A percentile compares a stretch with the other conserved stretches of the same genome.
Conservation (phyloP, 192 early-diverging fungal species). For the Jimgerdemannia lactiflua region DNA sequence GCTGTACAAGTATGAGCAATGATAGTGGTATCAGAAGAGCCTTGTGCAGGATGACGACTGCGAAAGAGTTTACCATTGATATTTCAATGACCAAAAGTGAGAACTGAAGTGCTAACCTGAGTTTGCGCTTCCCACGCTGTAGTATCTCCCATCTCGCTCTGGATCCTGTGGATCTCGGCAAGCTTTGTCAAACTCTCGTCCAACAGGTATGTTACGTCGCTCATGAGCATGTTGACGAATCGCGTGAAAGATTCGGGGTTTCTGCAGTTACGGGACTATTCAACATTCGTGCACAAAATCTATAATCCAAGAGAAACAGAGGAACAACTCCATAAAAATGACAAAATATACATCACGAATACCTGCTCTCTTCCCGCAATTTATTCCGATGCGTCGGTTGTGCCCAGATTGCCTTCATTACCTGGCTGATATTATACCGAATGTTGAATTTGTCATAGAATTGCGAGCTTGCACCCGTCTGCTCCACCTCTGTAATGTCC, state of each 20-base stretch:
- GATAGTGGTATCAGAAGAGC: neutral
- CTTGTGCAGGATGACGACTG: neutral
- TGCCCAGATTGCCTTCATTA: slow-evolving; percentile 80
- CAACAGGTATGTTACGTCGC: slow-evolving; percentile 92
- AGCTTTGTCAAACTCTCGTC: slow-evolving; percentile 91
- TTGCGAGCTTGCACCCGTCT: slow-evolving; percentile 87
- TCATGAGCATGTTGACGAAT: slow-evolving; percentile 90
- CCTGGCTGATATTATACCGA: slow-evolving; percentile 93
- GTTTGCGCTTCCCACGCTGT: slow-evolving; percentile 44
- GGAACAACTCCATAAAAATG: neutral
- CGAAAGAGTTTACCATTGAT: neutral
- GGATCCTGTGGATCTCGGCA: slow-evolving; percentile 77
- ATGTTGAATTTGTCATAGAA: slow-evolving; percentile 99
- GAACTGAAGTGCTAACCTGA: slow-evolving; percentile 30
- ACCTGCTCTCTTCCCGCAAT: slow-evolving; percentile 59
- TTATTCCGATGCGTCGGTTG: slow-evolving; percentile 68
- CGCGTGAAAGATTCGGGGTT: slow-evolving; percentile 79
- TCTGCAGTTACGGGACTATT: slow-evolving; percentile 12
- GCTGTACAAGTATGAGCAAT: slow-evolving; percentile 16
- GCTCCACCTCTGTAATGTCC: slow-evolving; percentile 74
- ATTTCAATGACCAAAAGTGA: neutral
- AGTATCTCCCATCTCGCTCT: slow-evolving; percentile 72
- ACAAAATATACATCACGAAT: slow-evolving; percentile 10
- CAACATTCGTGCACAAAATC: too few species aligned
- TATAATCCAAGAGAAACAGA: too few species aligned